Conservation (phyloP, 441 rosid species). For the Dalechampia spathulata region DNA sequence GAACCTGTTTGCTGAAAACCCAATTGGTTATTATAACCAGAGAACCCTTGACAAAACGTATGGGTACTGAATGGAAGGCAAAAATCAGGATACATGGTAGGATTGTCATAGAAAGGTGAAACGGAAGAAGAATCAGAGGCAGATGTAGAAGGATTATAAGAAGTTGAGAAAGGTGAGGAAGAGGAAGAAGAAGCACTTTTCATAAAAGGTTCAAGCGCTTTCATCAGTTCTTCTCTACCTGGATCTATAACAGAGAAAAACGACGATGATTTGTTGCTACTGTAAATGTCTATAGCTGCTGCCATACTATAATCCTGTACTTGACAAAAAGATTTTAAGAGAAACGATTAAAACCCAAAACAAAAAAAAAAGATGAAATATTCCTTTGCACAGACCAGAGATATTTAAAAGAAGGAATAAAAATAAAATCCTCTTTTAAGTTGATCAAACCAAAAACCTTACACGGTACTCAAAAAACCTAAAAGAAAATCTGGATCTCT, state of each 20-base stretch:
- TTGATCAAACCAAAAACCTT: constrained; percentile 18
- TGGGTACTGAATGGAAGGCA: too few species aligned
- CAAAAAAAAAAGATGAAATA: too few species aligned
- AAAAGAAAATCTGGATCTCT: too few species aligned
- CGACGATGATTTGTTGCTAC: constrained; percentile 28
- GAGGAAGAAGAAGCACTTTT: constrained; percentile 25
- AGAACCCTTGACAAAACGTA: too few species aligned
- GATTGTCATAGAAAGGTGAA: too few species aligned
- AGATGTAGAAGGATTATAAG: not conserved
- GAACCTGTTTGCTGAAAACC: constrained; percentile 32
- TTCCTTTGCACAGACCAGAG: too few species aligned
- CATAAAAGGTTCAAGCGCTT: constrained; percentile 73
- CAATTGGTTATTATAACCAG: constrained; percentile 11
- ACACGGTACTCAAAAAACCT: not conserved
- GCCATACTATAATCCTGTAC: too few species aligned
- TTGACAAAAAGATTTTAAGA: too few species aligned
- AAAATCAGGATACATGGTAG: too few species aligned
- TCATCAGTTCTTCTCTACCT: constrained; percentile 60
- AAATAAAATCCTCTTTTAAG: constrained; percentile 55
- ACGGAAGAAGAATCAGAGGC: too few species aligned
- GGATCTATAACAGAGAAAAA: constrained; percentile 57
- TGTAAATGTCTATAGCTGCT: constrained; percentile 49
- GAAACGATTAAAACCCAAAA: constrained; percentile 45
- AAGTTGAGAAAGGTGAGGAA: constrained; percentile 24
- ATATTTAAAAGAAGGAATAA: too few species aligned